These are phyloP conservation scores for Fusarium tupiense DNA, from an alignment of 2,329 filamentous ascomycete species.

Conservation along the genomic window DNA sequence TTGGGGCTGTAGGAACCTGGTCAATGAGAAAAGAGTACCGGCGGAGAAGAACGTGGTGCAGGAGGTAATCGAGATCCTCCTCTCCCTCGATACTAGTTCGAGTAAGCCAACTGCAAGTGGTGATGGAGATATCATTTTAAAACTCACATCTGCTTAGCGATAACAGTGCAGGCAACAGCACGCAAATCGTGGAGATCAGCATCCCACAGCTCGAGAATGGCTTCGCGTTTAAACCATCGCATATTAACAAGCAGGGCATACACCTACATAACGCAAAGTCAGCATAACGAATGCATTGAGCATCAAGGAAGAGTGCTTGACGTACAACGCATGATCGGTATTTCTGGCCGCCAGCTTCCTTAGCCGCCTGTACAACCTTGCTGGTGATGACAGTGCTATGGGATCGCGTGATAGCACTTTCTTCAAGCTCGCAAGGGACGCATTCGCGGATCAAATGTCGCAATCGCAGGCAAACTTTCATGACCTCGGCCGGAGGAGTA, in stretches of 20 bases:
- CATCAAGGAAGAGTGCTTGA: neutral
- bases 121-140: neutral
- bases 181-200: constrained; percentile 83
- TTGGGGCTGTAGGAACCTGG: constrained; percentile 74
- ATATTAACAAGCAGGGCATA: constrained; percentile 80
- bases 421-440: constrained; percentile 89
- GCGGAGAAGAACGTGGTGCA: constrained; percentile 85
- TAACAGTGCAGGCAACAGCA: constrained; percentile 85
- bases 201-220: constrained; percentile 88
- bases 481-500: constrained; percentile 81
- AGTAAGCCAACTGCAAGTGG: neutral
- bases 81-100: constrained; percentile 82
- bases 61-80: constrained; percentile 79
- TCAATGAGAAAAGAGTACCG: constrained; percentile 85
- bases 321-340: constrained; percentile 77
- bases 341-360: constrained; percentile 80
- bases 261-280: constrained; percentile 51
- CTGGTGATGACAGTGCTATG: constrained; percentile 88
- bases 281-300: neutral
- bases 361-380: constrained; percentile 82
- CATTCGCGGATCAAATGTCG: constrained; percentile 91
- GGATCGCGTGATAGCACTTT: constrained; percentile 76
- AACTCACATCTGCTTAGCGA: constrained; percentile 79
- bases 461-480: constrained; percentile 86
- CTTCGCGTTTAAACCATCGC: constrained; percentile 82